A percentile compares a stretch with the other conserved stretches of the same genome.
Evolutionary conservation across 2,329 filamentous ascomycete species (phyloP).

Genomic region (Teratosphaeria nubilosa): DNA sequence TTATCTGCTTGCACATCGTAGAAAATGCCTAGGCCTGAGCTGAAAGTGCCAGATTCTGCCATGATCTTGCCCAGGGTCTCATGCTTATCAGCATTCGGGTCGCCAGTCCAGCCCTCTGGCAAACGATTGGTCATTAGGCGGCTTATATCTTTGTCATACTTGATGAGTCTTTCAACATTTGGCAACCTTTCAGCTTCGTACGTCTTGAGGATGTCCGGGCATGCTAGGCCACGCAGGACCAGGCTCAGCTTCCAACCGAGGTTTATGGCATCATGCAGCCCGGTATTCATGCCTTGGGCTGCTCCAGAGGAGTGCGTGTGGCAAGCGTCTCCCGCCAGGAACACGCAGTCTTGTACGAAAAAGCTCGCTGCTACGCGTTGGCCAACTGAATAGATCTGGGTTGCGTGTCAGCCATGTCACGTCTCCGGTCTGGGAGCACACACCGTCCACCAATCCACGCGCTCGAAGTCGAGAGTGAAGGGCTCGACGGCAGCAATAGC

Average conservation of each 20-base stretch:
- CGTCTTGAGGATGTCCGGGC: slow-evolving; percentile 6
- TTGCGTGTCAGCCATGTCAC: not conserved
- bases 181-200: slow-evolving; percentile 13
- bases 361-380: slow-evolving; percentile 28
- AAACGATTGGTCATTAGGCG: slow-evolving; percentile 14
- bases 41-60: slow-evolving; percentile 14
- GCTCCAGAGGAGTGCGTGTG: slow-evolving; percentile 27
- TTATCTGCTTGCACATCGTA: slow-evolving; percentile 8
- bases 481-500: slow-evolving; percentile 32
- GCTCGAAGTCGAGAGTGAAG: slow-evolving; percentile 30
- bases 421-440: not conserved
- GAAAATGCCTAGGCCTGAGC: slow-evolving; percentile 13
- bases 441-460: slow-evolving; percentile 35
- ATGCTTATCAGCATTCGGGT: slow-evolving; percentile 11
- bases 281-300: slow-evolving; percentile 32
- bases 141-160: slow-evolving; percentile 15
- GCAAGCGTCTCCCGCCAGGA: slow-evolving; percentile 27
- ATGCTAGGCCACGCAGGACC: slow-evolving; percentile 8
- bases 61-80: slow-evolving; percentile 10
- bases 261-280: slow-evolving; percentile 27
- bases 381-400: slow-evolving; percentile 30
- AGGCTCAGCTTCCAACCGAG: slow-evolving; percentile 24
- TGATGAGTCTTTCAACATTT: slow-evolving; percentile 14
- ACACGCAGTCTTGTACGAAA: slow-evolving; percentile 2
- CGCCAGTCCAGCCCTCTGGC: slow-evolving; percentile 10